Base-by-base conservation (phyloP, 768 basidiomycete genomes). In the Trametes cinnabarina region DNA sequence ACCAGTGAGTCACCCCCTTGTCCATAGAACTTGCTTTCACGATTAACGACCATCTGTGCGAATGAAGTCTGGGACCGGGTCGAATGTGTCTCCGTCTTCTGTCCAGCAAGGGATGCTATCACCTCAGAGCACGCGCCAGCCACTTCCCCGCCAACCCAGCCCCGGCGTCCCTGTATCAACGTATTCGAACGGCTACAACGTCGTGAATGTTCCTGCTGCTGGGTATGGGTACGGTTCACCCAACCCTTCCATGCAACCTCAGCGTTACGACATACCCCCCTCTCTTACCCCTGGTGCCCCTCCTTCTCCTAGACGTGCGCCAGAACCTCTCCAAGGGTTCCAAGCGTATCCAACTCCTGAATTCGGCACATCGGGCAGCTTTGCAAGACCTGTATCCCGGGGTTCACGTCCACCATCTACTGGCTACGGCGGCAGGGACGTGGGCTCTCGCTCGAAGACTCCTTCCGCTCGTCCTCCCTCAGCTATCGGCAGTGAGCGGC, bases 21-120 rank as follows among this genome's bases (percentile, higher is more conserved):
- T 32, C 30, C 30, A 51, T 20, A 20, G 15, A 22, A 23, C 23
- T n/a, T 20, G 22, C n/a, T n/a, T 26, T 39, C 6, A 6, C 4
- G 8, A 20, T 14, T 30, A 22, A 14, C 47, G 34, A 43, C 41
- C 47, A 20, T 32, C 19, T 35, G 35, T 40, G 15, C 34, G 41
- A 9, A 17, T 32, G 15, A 9, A 68, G 67, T 68, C 67, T 37
- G 67, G 53, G 11, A 44, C 58, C 15, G 54, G 55, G 3, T 68
- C 68, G 2, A 61, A 57, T 40, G 50, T 55, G 9, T 69, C 65
- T 28, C 65, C 64, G 11, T 26, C 48, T 2, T 55, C 55, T 12
- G 14, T 55, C 7, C 50, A 58, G 12, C 19, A 60, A 23, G 62
- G 61, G n/a, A 63, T 64, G 63, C 58, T 69, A 0, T 63, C 66